Conservation (phyloP, 352 stramenopile genomes). For the Pythium graminicola region DNA sequence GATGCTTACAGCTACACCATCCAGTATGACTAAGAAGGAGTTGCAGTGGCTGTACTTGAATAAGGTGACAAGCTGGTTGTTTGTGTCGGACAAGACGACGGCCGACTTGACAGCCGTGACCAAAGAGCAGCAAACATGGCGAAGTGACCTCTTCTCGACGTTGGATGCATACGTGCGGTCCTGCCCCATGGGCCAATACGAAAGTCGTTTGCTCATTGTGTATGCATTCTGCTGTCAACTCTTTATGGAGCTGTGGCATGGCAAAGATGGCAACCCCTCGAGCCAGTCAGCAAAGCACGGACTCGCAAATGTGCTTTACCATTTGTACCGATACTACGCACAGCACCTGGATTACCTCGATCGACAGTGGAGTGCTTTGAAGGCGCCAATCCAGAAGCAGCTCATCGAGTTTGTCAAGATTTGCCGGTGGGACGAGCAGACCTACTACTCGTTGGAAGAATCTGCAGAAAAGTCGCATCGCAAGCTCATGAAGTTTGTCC, state of each 20-base stretch:
- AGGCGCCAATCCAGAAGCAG: constrained; percentile 94
- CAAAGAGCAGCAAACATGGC: constrained; percentile 57
- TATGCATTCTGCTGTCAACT: constrained; percentile 84
- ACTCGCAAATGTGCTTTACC: constrained; percentile 87
- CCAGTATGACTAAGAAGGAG: constrained; percentile 18
- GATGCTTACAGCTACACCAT: background rate
- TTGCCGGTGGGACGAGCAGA: constrained; percentile 99
- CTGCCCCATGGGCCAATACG: constrained; percentile 88
- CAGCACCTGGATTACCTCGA: constrained; percentile 84
- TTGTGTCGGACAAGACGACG: constrained; percentile 25
- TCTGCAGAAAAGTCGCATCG: constrained; percentile 97
- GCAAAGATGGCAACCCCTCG: constrained; percentile 2
- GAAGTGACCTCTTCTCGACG: constrained; percentile 79
- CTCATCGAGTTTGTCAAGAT: constrained; percentile 98
- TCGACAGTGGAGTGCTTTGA: constrained; percentile 81
- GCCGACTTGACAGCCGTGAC: background rate
- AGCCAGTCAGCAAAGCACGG: constrained; percentile 30
- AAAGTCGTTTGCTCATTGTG: constrained; percentile 84
- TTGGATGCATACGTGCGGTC: constrained; percentile 89
- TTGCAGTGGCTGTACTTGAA: constrained; percentile 60
- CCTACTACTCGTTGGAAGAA: constrained; percentile 98
- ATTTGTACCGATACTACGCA: constrained; percentile 94
- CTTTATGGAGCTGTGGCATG: constrained; percentile 67
- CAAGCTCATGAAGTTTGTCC: constrained; percentile 97
- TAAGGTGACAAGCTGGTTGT: constrained; percentile 56